Evolutionary conservation across 192 early-diverging fungal species (phyloP).

Genomic region (Coemansia sp.): DNA sequence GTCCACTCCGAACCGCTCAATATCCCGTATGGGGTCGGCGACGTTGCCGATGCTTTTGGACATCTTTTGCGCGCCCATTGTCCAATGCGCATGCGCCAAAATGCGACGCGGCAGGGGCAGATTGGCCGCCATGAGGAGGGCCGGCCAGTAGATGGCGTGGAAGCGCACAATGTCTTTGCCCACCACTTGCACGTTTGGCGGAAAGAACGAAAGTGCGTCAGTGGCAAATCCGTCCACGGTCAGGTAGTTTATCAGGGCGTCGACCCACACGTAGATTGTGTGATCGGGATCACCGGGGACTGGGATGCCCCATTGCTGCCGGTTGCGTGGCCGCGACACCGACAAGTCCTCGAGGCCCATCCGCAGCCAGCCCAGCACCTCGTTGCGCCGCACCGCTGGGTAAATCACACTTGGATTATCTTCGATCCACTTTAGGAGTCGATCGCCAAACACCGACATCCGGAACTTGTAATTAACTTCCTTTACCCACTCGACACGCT

Average conservation of each 20-base stretch:
- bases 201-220: conserved; percentile 47
- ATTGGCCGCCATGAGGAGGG: conserved; percentile 86
- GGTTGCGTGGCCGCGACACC: conserved; percentile 74
- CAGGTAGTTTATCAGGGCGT: conserved; percentile 90
- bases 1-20: conserved; percentile 79
- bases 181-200: conserved; percentile 80
- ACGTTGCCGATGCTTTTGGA: conserved; percentile 94
- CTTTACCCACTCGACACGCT: conserved; percentile 80
- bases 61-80: conserved; percentile 88
- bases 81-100: conserved; percentile 94
- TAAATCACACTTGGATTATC: conserved; percentile 66
- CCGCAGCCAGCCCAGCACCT: conserved; percentile 64
- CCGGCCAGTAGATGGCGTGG: conserved; percentile 97
- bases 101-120: conserved; percentile 77
- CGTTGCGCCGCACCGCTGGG: conserved; percentile 62
- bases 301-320: conserved; percentile 87
- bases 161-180: conserved; percentile 97
- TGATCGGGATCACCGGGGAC: conserved; percentile 86
- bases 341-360: conserved; percentile 73
- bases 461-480: conserved; percentile 96
- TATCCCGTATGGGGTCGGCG: conserved; percentile 74
- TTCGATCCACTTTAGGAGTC: conserved; percentile 70
- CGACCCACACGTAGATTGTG: conserved; percentile 97
- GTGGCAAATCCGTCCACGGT: conserved; percentile 81
- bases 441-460: conserved; percentile 62